Base-by-base conservation (phyloP, 2,329 filamentous ascomycete genomes). In the Colletotrichum sp. region DNA sequence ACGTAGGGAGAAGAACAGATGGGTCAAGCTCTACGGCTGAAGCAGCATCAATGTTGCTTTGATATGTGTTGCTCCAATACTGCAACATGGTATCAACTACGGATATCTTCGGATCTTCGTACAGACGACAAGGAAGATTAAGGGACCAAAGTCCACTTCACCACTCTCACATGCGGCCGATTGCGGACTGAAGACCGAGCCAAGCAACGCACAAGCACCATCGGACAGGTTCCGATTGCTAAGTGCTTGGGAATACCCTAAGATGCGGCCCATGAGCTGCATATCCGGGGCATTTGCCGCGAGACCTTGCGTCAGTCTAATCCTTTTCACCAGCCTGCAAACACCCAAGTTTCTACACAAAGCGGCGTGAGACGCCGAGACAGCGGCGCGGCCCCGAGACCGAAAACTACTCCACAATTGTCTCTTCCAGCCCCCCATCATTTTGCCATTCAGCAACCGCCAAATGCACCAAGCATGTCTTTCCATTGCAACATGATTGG, bases 351-450 rank as follows among this genome's bases (percentile, higher is more conserved):
- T n/a, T 30, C 8, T 7, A 9, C 34, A 30, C 21, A 34, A 28
- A 70, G 34, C 32, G 58, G 71, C 24, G 8, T 28, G 52, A 10
- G 28, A 28, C 15, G 24, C 66, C 71, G 65, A 73, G 38, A 55
- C 15, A 18, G 15, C 38, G 66, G 66, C 66, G 66, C 71, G 58
- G 71, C n/a, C 34, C 61, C 71, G 67, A 71, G 28, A 48, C 71
- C 71, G 71, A 66, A 58, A 71, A 66, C 60, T 4, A 56, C 34
- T 34, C 60, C 21, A 26, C 28, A 60, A 13, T 21, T 26, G 28
- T 13, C 28, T 55, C 36, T 55, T 16, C 55, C 21, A 55, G 66
- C 32, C 43, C 43, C 18, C 34, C 71, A 61, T 58, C 48, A 71
- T 5, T 71, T 70, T 71, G n/a, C 60, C 48, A 48, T 21, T 28